Conservation (phyloP, 2,329 filamentous ascomycete species). For the Trichocomaceae sp. region DNA sequence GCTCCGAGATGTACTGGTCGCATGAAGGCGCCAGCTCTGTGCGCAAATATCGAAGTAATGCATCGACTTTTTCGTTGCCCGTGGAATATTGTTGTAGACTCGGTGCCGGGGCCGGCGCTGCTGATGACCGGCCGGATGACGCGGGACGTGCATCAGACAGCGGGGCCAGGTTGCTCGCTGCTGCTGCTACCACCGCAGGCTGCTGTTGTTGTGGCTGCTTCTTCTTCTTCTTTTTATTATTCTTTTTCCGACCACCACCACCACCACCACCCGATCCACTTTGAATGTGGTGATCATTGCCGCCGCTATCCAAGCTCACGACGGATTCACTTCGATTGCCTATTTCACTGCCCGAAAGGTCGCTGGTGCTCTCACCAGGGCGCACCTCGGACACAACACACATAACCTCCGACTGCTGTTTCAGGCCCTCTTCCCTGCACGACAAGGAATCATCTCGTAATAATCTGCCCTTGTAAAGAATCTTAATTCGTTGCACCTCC, state of each 20-base stretch:
- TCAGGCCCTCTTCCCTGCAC: slow-evolving; percentile 40
- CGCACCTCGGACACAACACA: slow-evolving; percentile 40
- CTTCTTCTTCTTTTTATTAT: slow-evolving; percentile 20
- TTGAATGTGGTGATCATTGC: slow-evolving; percentile 11
- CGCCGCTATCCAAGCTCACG: slow-evolving; percentile 12
- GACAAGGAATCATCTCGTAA: slow-evolving; percentile 36
- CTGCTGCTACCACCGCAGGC: too few species aligned
- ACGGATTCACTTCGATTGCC: slow-evolving; percentile 16
- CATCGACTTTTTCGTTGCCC: slow-evolving; percentile 34
- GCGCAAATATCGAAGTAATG: slow-evolving; percentile 32
- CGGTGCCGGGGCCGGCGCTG: slow-evolving; percentile 26
- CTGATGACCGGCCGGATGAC: slow-evolving; percentile 13
- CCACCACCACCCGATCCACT: neutral
- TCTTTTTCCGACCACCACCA: slow-evolving; percentile 15
- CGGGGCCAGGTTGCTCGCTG: neutral
- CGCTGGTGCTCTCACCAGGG: slow-evolving; percentile 26
- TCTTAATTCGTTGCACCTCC: slow-evolving; percentile 33
- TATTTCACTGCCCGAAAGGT: slow-evolving; percentile 26
- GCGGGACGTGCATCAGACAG: slow-evolving; percentile 15
- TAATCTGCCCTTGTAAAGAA: slow-evolving; percentile 44
- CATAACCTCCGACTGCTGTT: slow-evolving; percentile 43
- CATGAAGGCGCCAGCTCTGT: slow-evolving; percentile 33
- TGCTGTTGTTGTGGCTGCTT: slow-evolving; percentile 13
- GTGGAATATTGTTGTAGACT: slow-evolving; percentile 28
- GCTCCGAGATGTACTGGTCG: slow-evolving; percentile 32